These are phyloP conservation scores for Ogataea salicorniae DNA, from an alignment of 805 yeast species.

Conservation along the genomic window DNA sequence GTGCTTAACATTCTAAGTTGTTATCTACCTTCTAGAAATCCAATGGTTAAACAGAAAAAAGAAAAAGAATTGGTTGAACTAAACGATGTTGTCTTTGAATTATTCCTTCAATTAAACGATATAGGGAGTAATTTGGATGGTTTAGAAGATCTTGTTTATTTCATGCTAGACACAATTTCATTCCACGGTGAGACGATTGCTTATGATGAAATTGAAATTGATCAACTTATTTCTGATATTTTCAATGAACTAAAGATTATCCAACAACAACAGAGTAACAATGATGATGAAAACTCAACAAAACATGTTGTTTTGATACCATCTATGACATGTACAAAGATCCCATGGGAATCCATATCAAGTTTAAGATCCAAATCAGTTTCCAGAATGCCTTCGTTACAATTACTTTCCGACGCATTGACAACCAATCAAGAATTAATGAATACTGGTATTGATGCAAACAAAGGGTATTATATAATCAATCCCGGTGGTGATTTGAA, in stretches of 20 bases:
- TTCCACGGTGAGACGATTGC: conserved; percentile 62
- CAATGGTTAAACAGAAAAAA: conserved; percentile 2
- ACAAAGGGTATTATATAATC: conserved; percentile 54
- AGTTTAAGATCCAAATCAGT: conserved; percentile 50
- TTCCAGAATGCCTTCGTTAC: conserved; percentile 70
- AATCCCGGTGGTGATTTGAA: conserved; percentile 80
- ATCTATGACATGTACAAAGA: conserved; percentile 54
- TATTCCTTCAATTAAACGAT: conserved; percentile 45
- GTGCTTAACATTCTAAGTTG: conserved; percentile 38
- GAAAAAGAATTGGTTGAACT: conserved; percentile 25
- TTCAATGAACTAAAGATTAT: conserved; percentile 41
- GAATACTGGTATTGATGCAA: conserved; percentile 14
- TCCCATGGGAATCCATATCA: conserved; percentile 90
- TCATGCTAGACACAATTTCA: conserved; percentile 53
- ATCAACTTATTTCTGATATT: conserved; percentile 46
- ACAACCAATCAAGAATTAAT: conserved; percentile 14
- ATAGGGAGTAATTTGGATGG: conserved; percentile 27
- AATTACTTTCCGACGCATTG: conserved; percentile 37
- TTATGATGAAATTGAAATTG: conserved; percentile 61
- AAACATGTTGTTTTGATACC: conserved; percentile 68
- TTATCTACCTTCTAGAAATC: conserved; percentile 34
- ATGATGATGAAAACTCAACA: too few relatives aligned
- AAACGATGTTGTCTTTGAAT: conserved; percentile 42
- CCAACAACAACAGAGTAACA: conserved; percentile 5
- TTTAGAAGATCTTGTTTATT: conserved; percentile 60